Evolutionary conservation across 768 basidiomycete genomes (phyloP).

Genomic region (Pisolithus tinctorius): DNA sequence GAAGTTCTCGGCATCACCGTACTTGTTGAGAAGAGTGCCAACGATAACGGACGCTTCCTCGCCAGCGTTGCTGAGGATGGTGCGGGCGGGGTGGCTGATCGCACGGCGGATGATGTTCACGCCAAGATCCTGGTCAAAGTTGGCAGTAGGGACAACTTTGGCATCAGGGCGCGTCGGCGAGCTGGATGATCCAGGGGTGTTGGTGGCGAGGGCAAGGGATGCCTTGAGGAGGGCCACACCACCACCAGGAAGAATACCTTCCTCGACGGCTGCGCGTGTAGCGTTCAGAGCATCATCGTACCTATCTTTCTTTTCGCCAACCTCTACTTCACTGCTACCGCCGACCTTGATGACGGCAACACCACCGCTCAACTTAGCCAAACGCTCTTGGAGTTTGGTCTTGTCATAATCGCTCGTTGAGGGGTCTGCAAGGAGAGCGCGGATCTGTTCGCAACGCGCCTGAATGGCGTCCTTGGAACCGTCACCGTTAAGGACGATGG

Average conservation of each 20-base stretch:
- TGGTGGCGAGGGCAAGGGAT: slow-evolving; percentile 58
- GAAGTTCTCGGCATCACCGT: slow-evolving; percentile 71
- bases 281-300: slow-evolving; percentile 97
- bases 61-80: slow-evolving; percentile 90
- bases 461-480: slow-evolving; percentile 87
- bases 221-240: slow-evolving; percentile 91
- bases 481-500: slow-evolving; percentile 90
- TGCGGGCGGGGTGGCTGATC: slow-evolving; percentile 73
- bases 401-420: slow-evolving; percentile 92
- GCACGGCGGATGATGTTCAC: slow-evolving; percentile 89
- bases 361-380: slow-evolving; percentile 93
- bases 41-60: slow-evolving; percentile 93
- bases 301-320: slow-evolving; percentile 98
- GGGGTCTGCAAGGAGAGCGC: slow-evolving; percentile 70
- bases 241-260: slow-evolving; percentile 96
- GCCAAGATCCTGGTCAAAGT: slow-evolving; percentile 98
- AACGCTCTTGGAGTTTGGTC: slow-evolving; percentile 91
- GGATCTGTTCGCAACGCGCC: slow-evolving; percentile 94
- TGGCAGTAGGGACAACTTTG: slow-evolving; percentile 66
- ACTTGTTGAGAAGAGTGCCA: slow-evolving; percentile 69
- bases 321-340: slow-evolving; percentile 89
- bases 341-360: slow-evolving; percentile 99
- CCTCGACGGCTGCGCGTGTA: slow-evolving; percentile 97
- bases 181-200: slow-evolving; percentile 37
- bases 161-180: slow-evolving; percentile 49